Evolutionary conservation across 305 asterid genomes (phyloP), one percentile per base, ranked within the genome.

Genomic region (Caryopteris hybrid): DNA sequence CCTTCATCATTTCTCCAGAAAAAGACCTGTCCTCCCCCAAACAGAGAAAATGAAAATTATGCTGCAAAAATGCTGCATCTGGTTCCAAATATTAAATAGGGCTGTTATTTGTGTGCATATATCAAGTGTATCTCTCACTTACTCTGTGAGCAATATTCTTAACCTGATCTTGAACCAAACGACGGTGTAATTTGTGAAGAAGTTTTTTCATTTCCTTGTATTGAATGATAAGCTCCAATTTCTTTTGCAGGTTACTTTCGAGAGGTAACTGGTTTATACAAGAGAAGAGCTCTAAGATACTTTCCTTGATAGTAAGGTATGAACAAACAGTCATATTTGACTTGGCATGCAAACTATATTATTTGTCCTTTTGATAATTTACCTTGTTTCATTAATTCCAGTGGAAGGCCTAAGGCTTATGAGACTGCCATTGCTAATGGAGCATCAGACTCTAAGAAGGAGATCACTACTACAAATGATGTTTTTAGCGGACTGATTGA

Each of bases 211-310:
- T 34, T 65, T 57, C 56, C 55, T n/a, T 70, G 34, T 25, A 61
- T 34, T 46, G 38, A 42, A 41, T 43, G 43, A 47, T 50, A 10
- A 22, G 29, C n/a, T 66, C 66, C 58, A 41, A 67, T 69, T 76
- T 60, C 61, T 55, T 61, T 74, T 80, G 79, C 85, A 88, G 99
- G 77, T 80, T 94, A 86, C 86, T 94, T 41, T 86, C 84, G 91
- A 85, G 85, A 81, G 96, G 96, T 76, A 94, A 84, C 76, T 94
- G 97, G 99, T 91, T 91, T 82, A 73, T 86, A 61, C 96, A 94
- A 81, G 99, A 91, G 84, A 89, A 91, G 81, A 91, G 96, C 88
- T 94, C 95, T 69, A 91, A 85, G 86, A 86, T 91, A 80, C 96
- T 91, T 64, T 83, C 99, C 63, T 72, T 87, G 79, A 78, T 91